Base-by-base conservation (phyloP, 371 early-diverging fungal species). In the Rhizopus sp. region DNA sequence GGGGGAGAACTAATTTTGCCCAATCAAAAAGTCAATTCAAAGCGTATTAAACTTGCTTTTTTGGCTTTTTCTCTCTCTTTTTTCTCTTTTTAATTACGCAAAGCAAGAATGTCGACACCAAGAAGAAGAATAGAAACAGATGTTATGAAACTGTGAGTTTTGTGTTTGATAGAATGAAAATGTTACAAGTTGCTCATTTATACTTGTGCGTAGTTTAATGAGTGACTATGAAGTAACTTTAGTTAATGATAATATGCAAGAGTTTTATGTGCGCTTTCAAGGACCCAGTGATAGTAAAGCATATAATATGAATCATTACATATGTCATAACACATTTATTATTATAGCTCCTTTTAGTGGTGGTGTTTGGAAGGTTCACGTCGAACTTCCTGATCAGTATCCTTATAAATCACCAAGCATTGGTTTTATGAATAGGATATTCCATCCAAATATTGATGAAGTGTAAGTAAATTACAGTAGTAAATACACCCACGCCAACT, bases 391-490 rank as follows among this genome's bases (percentile, higher is more conserved):
- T 16, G 95, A 97, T 75, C 96, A 98, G 63, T 99, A 99, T 71
- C 99, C 99, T 9, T 99, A 96, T 86, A 97, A 97, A 80, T 96
- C 97, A 30, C 99, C 99, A 35, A 97, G 97, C 48, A 98, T 99
- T 66, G 99, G 99, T 29, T 99, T 99, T 73, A 91, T 93, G 84
- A 99, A 98, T 81, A 94, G 92, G 77, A 98, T 99, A 62, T 99
- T 96, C 77, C 99, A 99, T 69, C 99, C 99, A 34, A 99, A 99
- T 78, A 97, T 99, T 60, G 99, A 99, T 79, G 99, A 99, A 80
- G 80, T 96, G 89, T 93, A 75, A 77, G 88, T 82, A 4, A 8
- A 4, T 5, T 30, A 30, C 29, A 17, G 12, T 8, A 49, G 5
- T 29, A 41, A 37, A 15, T 2, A n/a, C 35, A 15, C 7, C 7